These are phyloP conservation scores for Persicaria maculosa DNA, from an alignment of 148 eudicot species.

Conservation along the genomic window DNA sequence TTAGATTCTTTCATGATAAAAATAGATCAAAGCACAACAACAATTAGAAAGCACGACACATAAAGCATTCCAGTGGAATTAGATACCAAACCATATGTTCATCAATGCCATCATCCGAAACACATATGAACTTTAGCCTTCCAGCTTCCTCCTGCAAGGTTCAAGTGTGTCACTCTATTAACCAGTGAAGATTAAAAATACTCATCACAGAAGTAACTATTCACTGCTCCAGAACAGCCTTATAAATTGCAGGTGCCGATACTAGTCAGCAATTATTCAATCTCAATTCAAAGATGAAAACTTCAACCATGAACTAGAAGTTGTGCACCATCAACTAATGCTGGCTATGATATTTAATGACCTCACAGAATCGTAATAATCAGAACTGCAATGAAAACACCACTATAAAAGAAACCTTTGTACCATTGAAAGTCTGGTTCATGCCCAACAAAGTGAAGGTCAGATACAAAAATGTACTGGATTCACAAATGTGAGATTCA, in stretches of 20 bases:
- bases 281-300: background rate
- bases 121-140: constrained; percentile 56
- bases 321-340: background rate
- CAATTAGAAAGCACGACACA: constrained; percentile 1
- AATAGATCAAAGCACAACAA: constrained; percentile 16
- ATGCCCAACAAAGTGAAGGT: background rate
- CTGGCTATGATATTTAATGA: background rate
- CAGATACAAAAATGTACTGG: background rate
- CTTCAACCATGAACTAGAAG: background rate
- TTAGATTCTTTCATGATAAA: background rate
- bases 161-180: constrained; percentile 14
- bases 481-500: background rate
- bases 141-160: constrained; percentile 77
- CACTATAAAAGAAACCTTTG: background rate
- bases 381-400: background rate
- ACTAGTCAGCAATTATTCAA: background rate
- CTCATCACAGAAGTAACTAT: background rate
- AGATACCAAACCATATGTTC: constrained; percentile 94
- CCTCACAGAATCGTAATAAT: background rate
- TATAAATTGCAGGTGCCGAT: background rate
- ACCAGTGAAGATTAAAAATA: background rate
- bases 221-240: background rate
- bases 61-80: constrained; percentile 16
- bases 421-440: background rate
- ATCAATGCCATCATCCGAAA: constrained; percentile 73